A percentile compares a stretch with the other conserved stretches of the same genome.
These are phyloP conservation scores for Phytophthora crassamura DNA, from an alignment of 352 stramenopile species.

Conservation along the genomic window DNA sequence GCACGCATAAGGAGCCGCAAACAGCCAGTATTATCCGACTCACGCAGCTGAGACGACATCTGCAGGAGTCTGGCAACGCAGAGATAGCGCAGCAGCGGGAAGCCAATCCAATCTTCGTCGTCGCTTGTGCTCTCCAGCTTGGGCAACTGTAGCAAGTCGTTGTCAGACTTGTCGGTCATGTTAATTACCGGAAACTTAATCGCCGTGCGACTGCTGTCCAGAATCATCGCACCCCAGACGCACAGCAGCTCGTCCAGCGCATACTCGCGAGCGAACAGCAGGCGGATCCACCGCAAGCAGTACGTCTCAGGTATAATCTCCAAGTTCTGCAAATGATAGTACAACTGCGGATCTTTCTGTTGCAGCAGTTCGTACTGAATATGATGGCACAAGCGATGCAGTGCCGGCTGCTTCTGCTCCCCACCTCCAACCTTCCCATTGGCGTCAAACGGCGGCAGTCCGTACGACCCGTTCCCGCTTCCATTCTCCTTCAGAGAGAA, in stretches of 20 bases:
- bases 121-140: constrained; percentile 24
- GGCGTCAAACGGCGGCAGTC: constrained; percentile 14
- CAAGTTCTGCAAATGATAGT: constrained; percentile 81
- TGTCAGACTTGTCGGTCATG: constrained; percentile 38
- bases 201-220: constrained; percentile 34
- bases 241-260: constrained; percentile 62
- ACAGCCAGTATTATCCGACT: constrained; percentile 71
- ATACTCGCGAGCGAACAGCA: constrained; percentile 84
- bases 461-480: constrained; percentile 38
- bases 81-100: constrained; percentile 74
- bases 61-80: constrained; percentile 71
- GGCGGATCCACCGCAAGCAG: constrained; percentile 80
- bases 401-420: constrained; percentile 38
- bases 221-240: constrained; percentile 80
- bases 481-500: constrained; percentile 30
- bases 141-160: constrained; percentile 48
- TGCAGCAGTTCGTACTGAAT: constrained; percentile 82
- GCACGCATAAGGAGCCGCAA: constrained; percentile 80
- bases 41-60: constrained; percentile 60
- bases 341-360: constrained; percentile 83
- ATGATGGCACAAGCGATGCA: constrained; percentile 74
- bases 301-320: constrained; percentile 86
- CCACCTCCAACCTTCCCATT: constrained; percentile 17
- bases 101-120: constrained; percentile 53
- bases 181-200: constrained; percentile 53